Percentiles rank a stretch among this genome's conserved stretches.
These are phyloP conservation scores for Cupressus sempervirens DNA, from an alignment of 75 land plant species.

Conservation along the genomic window DNA sequence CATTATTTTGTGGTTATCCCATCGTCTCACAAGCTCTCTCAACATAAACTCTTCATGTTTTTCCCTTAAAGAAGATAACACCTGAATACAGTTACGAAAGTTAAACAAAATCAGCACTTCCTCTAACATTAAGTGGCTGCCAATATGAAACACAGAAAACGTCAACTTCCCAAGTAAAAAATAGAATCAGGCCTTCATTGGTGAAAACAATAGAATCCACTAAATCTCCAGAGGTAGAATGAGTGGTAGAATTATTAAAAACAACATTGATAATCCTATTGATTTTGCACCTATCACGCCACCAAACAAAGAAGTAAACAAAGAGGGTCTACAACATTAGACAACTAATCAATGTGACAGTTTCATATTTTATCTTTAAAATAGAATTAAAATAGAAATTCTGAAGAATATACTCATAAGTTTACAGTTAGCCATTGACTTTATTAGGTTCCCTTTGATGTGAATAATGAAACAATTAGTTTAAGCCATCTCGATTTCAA, in stretches of 20 bases:
- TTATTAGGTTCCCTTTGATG: neutral
- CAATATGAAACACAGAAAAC: constrained; percentile 1
- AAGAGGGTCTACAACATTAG: too few species aligned
- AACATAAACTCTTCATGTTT: constrained; percentile 92
- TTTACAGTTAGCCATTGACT: too few species aligned
- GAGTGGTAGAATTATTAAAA: neutral
- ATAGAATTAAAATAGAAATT: too few species aligned
- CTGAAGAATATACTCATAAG: too few species aligned
- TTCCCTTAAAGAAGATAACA: constrained; percentile 70
- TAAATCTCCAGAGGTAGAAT: neutral
- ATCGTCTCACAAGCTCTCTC: constrained; percentile 79
- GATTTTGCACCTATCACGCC: neutral
- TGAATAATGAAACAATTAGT: neutral
- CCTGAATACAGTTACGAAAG: constrained; percentile 30
- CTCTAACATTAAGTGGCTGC: neutral
- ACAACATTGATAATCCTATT: neutral
- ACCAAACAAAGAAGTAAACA: neutral
- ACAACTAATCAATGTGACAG: neutral
- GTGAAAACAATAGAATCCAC: neutral
- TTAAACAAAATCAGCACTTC: neutral
- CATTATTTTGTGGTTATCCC: constrained; percentile 88
- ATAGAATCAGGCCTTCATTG: neutral
- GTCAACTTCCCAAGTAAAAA: neutral
- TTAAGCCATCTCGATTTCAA: neutral
- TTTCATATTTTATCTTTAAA: neutral